Base-by-base conservation (phyloP, 768 basidiomycete species). In the Rhodotorula graminis region DNA sequence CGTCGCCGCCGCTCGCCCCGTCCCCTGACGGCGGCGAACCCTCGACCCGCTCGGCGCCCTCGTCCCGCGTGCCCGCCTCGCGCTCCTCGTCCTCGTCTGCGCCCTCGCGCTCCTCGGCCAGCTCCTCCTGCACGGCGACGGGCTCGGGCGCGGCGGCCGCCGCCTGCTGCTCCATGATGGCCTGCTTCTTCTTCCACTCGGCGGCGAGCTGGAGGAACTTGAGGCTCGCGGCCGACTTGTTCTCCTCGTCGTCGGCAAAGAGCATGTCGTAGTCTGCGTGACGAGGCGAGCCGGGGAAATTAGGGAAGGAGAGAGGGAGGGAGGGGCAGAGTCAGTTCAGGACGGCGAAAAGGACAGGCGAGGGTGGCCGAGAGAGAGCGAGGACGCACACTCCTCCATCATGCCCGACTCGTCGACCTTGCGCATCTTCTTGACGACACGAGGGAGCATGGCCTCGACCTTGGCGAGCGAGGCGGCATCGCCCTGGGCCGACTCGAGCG, bases 121-220 rank as follows among this genome's bases (percentile, higher is more conserved):
- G 37, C 68, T 47, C 42, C 56, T 57, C 60, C 53, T 55, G 53
- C 40, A 37, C 58, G 10, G 58, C 58, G 40, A 59, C 58, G 40
- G 58, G 37, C 58, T 37, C 58, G 37, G 40, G 40, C 40, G 37
- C 16, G 14, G 56, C 56, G 1, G 56, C n/a, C 33, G 29, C 29
- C 56, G 29, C 23, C 40, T 59, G 29, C 58, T 59, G 33, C 37
- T 37, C 33, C 25, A 21, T 23, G 21, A 37, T 42, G 10, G 33
- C 58, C 58, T 59, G 33, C 40, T 59, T 59, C 58, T 59, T 59
- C 55, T 80, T 80, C 94, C 94, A 97, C 0, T 89, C 89, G 79
- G 94, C 93, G 0, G 95, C 95, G 85, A 90, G 92, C 80, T 94
- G 90, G 80, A 97, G 84, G 84, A 98, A 93, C 79, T 93, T 95